Conservation (phyloP, 352 stramenopile species). For the Phytophthora rubi region DNA sequence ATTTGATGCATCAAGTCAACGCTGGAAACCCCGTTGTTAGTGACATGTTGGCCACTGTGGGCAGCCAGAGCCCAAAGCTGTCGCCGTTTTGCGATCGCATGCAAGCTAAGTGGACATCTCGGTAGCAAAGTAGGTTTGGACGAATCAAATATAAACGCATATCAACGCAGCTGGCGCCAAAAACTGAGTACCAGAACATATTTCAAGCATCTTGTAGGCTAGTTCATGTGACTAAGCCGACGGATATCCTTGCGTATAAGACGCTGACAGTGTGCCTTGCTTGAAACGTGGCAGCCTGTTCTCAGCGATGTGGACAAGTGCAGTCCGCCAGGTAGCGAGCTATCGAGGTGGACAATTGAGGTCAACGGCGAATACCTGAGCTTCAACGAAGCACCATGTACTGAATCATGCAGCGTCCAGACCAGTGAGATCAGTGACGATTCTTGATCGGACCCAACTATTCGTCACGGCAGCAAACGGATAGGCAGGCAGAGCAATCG, state of each 20-base stretch:
- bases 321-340: conserved; percentile 14
- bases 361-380: conserved; percentile 6
- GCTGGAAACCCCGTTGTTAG: conserved; percentile 18
- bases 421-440: conserved; percentile 51
- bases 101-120: conserved; percentile 20
- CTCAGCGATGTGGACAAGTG: conserved; percentile 66
- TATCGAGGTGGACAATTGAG: conserved; percentile 31
- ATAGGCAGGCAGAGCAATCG: too few species aligned
- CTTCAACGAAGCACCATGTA: conserved; percentile 18
- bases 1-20: conserved; percentile 45
- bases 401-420: conserved; percentile 18
- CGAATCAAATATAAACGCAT: too few species aligned
- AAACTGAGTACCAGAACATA: too few species aligned
- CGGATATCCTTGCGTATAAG: conserved; percentile 76
- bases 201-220: background rate
- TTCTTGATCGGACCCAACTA: conserved; percentile 53
- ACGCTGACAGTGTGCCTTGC: conserved; percentile 65
- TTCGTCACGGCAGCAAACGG: conserved; percentile 21
- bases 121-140: background rate
- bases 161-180: too few species aligned
- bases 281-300: conserved; percentile 81
- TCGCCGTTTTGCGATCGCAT: conserved; percentile 34
- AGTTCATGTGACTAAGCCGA: conserved; percentile 31
- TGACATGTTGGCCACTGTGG: conserved; percentile 35
- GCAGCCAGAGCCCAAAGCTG: conserved; percentile 29